Conservation (phyloP, 2,329 filamentous ascomycete genomes). For the Aspergillus brunneoviolaceus region DNA sequence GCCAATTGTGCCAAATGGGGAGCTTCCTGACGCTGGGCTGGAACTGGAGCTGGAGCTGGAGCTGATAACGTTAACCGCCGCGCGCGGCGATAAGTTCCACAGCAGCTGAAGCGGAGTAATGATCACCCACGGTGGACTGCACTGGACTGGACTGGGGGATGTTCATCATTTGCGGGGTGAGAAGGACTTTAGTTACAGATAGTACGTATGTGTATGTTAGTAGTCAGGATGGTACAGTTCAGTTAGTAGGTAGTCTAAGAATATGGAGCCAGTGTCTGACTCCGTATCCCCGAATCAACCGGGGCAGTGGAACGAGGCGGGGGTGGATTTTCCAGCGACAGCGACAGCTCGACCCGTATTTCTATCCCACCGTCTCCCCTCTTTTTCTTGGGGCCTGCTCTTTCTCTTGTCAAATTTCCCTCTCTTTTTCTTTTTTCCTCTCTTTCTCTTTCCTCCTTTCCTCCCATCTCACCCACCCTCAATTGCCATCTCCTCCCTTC, state of each 20-base stretch:
- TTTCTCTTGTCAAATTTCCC: constrained; percentile 1
- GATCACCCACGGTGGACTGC: not conserved
- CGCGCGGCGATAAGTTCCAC: not conserved
- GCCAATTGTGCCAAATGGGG: too few species aligned
- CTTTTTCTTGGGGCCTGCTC: too few species aligned
- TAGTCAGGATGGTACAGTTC: not conserved
- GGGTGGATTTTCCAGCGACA: not conserved
- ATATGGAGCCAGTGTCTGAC: not conserved
- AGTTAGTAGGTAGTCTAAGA: not conserved
- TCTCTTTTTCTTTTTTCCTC: not conserved
- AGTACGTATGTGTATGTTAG: not conserved
- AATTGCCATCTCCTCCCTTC: constrained; percentile 7
- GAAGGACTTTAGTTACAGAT: not conserved
- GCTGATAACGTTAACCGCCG: not conserved
- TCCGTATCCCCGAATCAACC: constrained; percentile 5
- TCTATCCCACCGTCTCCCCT: constrained; percentile 9
- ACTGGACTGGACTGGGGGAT: not conserved
- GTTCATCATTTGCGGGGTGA: not conserved
- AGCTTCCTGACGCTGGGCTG: too few species aligned
- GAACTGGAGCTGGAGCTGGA: too few species aligned
- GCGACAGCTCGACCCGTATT: constrained; percentile 13
- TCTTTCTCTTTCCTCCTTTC: not conserved
- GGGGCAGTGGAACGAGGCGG: constrained; percentile 14
- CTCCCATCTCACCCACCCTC: constrained; percentile 6
- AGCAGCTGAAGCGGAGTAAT: not conserved